phyloP scores from a whole-genome alignment of 441 rosid genomes.

The Erysimum cheiri region DNA sequence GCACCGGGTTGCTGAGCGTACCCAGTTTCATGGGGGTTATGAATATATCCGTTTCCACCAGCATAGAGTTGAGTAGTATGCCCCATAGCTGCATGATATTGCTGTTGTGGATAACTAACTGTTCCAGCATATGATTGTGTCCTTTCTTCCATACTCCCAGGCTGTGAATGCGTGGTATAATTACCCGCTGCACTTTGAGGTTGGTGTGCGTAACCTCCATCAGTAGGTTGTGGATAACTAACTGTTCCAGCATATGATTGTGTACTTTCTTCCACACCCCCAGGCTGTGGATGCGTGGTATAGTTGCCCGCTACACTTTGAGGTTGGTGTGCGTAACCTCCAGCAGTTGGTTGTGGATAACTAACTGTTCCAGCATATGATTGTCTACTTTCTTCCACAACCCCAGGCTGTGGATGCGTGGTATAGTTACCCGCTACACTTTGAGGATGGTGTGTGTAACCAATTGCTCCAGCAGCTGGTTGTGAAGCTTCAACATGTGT shows the following conservation, averaged over 20 bases:
- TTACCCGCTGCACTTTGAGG: constrained; percentile 9
- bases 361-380: constrained; percentile 38
- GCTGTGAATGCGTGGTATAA: constrained; percentile 31
- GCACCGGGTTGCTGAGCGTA: constrained; percentile 28
- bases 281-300: constrained; percentile 33
- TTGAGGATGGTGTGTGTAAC: constrained; percentile 36
- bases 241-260: constrained; percentile 39
- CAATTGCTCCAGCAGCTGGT: constrained; percentile 35
- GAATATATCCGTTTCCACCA: constrained; percentile 34
- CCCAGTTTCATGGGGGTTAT: constrained; percentile 20
- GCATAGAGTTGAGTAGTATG: constrained; percentile 37
- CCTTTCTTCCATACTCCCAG: constrained; percentile 32
- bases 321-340: constrained; percentile 35
- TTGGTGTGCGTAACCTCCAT: constrained; percentile 34
- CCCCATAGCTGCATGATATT: constrained; percentile 33
- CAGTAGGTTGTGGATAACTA: constrained; percentile 35
- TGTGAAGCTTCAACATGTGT: constrained; percentile 32
- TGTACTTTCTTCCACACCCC: constrained; percentile 34
- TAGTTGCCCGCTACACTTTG: constrained; percentile 9
- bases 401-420: constrained; percentile 35
- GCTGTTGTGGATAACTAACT: constrained; percentile 32
- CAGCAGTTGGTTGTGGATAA: constrained; percentile 39
- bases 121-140: constrained; percentile 35
- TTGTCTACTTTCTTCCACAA: constrained; percentile 35
- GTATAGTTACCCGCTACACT: background rate